Conservation (phyloP, 208 protist genomes). For the Zelonia costaricensis region DNA sequence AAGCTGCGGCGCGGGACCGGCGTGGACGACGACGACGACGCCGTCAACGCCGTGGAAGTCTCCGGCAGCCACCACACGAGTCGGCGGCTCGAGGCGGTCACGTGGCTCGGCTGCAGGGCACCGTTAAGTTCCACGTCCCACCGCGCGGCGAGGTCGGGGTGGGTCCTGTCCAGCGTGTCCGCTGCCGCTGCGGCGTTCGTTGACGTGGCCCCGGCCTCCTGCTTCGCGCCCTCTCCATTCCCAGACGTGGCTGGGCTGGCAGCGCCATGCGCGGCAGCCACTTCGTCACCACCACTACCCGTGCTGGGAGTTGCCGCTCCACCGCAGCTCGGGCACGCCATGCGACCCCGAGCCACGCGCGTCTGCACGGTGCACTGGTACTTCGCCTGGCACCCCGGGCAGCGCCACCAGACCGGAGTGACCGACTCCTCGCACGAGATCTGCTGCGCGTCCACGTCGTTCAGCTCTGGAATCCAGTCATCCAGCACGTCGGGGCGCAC, state of each 20-base stretch:
- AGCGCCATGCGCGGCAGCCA: too few relatives aligned
- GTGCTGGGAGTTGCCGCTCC: too few relatives aligned
- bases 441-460: slow-evolving; percentile 60
- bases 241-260: too few relatives aligned
- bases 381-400: slow-evolving; percentile 36
- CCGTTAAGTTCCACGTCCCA: slow-evolving; percentile 70
- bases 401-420: slow-evolving; percentile 54
- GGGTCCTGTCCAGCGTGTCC: slow-evolving; percentile 39
- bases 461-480: slow-evolving; percentile 83
- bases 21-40: background rate
- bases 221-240: too few relatives aligned
- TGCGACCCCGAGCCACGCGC: slow-evolving; percentile 33
- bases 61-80: slow-evolving; percentile 65
- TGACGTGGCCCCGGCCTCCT: too few relatives aligned
- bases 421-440: slow-evolving; percentile 35
- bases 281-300: too few relatives aligned
- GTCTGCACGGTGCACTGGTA: slow-evolving; percentile 63
- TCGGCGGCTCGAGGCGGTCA: slow-evolving; percentile 45
- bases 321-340: slow-evolving; percentile 59
- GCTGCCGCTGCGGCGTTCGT: background rate
- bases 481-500: slow-evolving; percentile 78
- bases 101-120: slow-evolving; percentile 41
- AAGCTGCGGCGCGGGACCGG: slow-evolving; percentile 25
- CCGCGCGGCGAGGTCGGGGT: slow-evolving; percentile 37
- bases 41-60: background rate